phyloP scores from a whole-genome alignment of 805 yeast genomes.

The Zygosaccharomyces pseudorouxii region DNA sequence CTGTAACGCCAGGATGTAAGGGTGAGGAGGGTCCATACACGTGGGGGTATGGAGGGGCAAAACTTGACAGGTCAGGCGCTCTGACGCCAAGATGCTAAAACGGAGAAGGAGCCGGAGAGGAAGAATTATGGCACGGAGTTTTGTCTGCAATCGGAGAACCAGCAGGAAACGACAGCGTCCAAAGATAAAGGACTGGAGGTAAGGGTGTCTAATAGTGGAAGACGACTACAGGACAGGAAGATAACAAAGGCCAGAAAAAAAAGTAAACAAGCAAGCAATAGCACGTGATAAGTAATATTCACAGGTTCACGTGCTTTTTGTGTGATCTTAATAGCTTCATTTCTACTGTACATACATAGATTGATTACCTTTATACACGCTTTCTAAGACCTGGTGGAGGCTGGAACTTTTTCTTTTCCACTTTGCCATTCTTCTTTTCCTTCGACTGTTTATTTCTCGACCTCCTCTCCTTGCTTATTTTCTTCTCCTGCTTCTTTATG shows the following conservation, averaged over 20 bases:
- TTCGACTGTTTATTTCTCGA: conserved; percentile 19
- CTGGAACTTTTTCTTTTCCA: conserved; percentile 38
- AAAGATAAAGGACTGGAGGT: too few relatives aligned
- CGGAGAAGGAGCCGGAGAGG: background rate
- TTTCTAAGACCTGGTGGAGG: conserved; percentile 44
- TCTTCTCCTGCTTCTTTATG: conserved; percentile 35
- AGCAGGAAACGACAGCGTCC: too few relatives aligned
- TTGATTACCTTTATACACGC: background rate
- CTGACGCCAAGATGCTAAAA: background rate
- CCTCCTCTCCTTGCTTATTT: conserved; percentile 31
- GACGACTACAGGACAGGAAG: too few relatives aligned
- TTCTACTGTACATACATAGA: background rate
- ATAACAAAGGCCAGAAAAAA: too few relatives aligned
- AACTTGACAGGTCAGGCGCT: background rate
- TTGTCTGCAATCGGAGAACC: too few relatives aligned
- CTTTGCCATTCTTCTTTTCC: conserved; percentile 3
- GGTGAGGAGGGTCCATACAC: too few relatives aligned
- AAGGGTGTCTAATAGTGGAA: background rate
- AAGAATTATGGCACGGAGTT: background rate
- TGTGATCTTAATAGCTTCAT: background rate
- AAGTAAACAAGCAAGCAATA: too few relatives aligned
- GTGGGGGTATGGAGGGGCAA: too few relatives aligned
- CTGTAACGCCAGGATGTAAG: background rate
- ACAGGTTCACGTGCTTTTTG: background rate
- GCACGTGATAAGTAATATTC: too few relatives aligned